phyloP scores from a whole-genome alignment of 2,329 filamentous ascomycete species.

The Curvularia spicifera region DNA sequence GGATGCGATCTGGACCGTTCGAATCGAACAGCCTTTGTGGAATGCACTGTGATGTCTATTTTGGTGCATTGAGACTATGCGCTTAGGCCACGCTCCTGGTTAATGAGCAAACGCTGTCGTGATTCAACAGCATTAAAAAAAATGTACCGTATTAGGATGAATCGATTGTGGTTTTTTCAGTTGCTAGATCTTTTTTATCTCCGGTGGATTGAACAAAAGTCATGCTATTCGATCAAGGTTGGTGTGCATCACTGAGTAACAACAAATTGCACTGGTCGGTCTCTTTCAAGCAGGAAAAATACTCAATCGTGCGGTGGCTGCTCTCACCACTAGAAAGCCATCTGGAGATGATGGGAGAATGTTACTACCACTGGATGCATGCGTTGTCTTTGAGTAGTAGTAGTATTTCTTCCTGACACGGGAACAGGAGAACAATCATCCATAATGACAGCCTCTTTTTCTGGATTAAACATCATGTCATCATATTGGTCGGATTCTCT shows the following conservation, averaged over 20 bases:
- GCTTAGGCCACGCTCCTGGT: background rate
- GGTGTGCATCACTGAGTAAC: background rate
- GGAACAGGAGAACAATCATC: no score
- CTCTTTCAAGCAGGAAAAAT: background rate
- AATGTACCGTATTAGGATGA: background rate
- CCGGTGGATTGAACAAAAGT: background rate
- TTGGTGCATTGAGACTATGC: background rate
- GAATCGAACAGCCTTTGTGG: slow-evolving; percentile 5
- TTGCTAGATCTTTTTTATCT: background rate
- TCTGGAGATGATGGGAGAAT: background rate
- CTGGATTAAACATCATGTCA: background rate
- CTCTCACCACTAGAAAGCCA: background rate
- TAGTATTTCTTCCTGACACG: no score
- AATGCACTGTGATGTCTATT: background rate
- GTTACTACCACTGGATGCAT: background rate
- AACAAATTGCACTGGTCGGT: background rate
- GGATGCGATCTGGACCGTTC: slow-evolving; percentile 20
- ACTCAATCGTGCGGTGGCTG: background rate
- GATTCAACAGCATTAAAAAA: slow-evolving; percentile 1
- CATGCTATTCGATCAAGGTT: background rate
- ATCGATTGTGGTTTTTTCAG: background rate
- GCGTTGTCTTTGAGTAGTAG: no score
- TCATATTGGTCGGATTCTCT: no score
- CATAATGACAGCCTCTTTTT: background rate
- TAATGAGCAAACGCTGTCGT: background rate